phyloP scores from a whole-genome alignment of 495 filamentous ascomycete species.

The Xylaria telfairii region DNA sequence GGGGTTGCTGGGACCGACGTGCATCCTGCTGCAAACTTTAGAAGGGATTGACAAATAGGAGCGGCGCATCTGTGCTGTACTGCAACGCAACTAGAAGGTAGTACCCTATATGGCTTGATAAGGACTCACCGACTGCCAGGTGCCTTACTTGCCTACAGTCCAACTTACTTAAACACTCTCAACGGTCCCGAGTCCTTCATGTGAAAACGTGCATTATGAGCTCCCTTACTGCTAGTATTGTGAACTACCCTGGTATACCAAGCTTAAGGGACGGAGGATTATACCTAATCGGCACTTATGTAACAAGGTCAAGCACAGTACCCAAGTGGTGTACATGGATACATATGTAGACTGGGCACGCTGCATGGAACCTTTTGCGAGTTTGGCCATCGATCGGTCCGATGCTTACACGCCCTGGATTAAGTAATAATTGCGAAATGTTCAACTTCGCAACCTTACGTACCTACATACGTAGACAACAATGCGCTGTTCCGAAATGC shows the following conservation, averaged over 20 bases:
- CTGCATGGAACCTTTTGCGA: background rate
- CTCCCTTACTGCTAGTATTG: background rate
- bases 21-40: constrained; percentile 11
- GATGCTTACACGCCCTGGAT: background rate
- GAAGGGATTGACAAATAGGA: constrained; percentile 14
- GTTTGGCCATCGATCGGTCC: background rate
- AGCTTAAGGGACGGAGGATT: background rate
- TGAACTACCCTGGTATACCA: background rate
- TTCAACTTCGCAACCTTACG: background rate
- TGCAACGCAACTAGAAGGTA: constrained; percentile 12
- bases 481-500: background rate
- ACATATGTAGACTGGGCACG: background rate
- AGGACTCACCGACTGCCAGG: constrained; percentile 1
- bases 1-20: constrained; percentile 18
- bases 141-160: too few relatives aligned
- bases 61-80: background rate
- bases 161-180: too few relatives aligned
- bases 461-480: background rate
- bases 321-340: too few relatives aligned
- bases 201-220: background rate
- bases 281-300: too few relatives aligned
- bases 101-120: background rate
- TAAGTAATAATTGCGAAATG: constrained; percentile 2
- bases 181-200: background rate
- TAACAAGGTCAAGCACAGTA: background rate